A percentile compares a stretch with the other conserved stretches of the same genome.
Conservation (phyloP, 495 filamentous ascomycete genomes). For the Aspergillus saccharolyticus region DNA sequence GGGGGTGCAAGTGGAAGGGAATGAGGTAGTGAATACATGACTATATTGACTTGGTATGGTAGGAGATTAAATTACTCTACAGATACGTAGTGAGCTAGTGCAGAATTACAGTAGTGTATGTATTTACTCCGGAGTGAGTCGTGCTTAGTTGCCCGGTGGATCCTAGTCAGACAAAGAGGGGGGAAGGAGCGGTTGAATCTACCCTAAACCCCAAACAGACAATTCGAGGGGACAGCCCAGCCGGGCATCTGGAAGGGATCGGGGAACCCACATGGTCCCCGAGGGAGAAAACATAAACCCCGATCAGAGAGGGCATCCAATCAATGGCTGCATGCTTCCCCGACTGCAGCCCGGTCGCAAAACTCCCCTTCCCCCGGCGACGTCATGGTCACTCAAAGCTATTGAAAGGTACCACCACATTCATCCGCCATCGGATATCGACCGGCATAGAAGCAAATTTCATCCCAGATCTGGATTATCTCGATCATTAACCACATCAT, state of each 20-base stretch:
- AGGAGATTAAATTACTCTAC: not conserved
- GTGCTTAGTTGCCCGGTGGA: not conserved
- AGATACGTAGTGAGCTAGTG: not conserved
- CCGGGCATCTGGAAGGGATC: conserved; percentile 16
- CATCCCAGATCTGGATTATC: not conserved
- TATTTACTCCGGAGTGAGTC: not conserved
- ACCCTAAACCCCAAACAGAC: conserved; percentile 9
- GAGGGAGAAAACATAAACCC: conserved; percentile 14
- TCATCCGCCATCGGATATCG: not conserved
- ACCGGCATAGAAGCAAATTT: not conserved
- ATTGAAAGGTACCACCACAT: not conserved
- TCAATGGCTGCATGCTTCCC: not conserved
- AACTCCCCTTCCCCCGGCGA: not conserved
- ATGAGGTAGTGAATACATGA: not conserved
- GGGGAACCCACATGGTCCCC: conserved; percentile 23
- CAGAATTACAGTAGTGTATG: too few relatives aligned
- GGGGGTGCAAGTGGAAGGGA: too few relatives aligned
- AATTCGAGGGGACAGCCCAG: not conserved
- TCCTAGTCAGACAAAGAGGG: not conserved
- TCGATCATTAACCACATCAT: not conserved
- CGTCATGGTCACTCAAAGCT: not conserved
- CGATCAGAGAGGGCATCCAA: conserved; percentile 18
- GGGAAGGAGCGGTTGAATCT: not conserved
- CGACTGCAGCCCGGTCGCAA: not conserved
- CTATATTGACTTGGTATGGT: not conserved